Conservation (phyloP, 352 stramenopile species). For the Pythium apleroticum region DNA sequence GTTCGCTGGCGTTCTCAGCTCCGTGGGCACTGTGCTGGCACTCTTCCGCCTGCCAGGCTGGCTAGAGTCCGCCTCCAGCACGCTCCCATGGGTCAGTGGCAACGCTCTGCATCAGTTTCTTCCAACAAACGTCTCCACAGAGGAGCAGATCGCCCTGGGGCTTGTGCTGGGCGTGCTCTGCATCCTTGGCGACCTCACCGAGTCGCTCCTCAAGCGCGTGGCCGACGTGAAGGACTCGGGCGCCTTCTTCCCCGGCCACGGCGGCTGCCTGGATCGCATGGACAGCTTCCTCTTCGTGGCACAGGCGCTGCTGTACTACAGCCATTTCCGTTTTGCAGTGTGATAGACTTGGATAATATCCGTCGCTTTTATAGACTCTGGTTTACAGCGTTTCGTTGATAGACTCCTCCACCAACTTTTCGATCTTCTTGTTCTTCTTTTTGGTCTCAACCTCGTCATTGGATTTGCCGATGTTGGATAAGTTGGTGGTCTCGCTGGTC, state of each 20-base stretch:
- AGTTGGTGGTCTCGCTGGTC: conserved; percentile 11
- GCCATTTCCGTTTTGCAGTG: conserved; percentile 21
- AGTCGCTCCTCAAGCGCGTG: conserved; percentile 73
- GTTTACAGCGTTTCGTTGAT: conserved; percentile 55
- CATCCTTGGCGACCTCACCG: conserved; percentile 62
- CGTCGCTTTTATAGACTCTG: neutral
- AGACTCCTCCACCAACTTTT: conserved; percentile 36
- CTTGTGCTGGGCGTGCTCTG: conserved; percentile 51
- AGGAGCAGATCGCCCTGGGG: conserved; percentile 48
- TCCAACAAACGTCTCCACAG: conserved; percentile 28
- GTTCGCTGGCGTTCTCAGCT: conserved; percentile 47
- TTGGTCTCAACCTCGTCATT: conserved; percentile 9
- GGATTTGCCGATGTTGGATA: conserved; percentile 21
- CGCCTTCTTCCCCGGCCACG: conserved; percentile 69
- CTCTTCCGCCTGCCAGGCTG: conserved; percentile 37
- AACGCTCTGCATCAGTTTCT: conserved; percentile 24
- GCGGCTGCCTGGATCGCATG: conserved; percentile 78
- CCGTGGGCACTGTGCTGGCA: conserved; percentile 40
- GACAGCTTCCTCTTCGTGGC: conserved; percentile 75
- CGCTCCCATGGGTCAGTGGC: neutral
- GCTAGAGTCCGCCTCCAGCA: conserved; percentile 16
- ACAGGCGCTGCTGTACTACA: conserved; percentile 63
- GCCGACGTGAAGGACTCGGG: conserved; percentile 72
- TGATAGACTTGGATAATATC: neutral
- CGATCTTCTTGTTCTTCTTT: conserved; percentile 32